These are phyloP conservation scores for Phytophthora tubulina DNA, from an alignment of 352 stramenopile genomes.

Conservation along the genomic window DNA sequence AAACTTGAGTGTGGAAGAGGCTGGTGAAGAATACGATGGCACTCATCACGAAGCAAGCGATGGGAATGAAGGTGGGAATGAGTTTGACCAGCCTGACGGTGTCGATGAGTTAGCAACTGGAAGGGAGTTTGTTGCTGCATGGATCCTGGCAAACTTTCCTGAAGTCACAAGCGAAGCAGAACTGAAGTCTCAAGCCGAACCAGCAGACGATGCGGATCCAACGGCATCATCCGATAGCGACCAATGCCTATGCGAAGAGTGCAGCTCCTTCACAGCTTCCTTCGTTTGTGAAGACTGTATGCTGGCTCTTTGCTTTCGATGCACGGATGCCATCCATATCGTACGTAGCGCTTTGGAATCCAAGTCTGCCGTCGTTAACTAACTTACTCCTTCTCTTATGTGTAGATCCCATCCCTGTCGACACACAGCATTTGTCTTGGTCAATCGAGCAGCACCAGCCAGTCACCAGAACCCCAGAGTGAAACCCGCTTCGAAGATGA, in stretches of 20 bases:
- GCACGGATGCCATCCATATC: conserved; percentile 81
- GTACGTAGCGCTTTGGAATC: conserved; percentile 41
- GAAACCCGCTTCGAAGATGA: conserved; percentile 10
- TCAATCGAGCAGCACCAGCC: background rate
- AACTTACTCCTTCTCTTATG: background rate
- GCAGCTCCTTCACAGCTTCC: conserved; percentile 26
- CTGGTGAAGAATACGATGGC: background rate
- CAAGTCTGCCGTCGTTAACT: background rate
- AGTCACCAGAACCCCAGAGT: background rate
- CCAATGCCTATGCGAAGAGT: conserved; percentile 63
- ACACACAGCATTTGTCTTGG: conserved; percentile 41
- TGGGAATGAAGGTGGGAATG: background rate
- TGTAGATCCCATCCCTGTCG: conserved; percentile 59
- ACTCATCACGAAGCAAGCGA: no score
- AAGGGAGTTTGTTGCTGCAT: conserved; percentile 37
- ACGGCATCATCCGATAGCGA: background rate
- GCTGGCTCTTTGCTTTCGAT: conserved; percentile 64
- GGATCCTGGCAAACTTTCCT: conserved; percentile 54
- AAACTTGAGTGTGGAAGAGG: background rate
- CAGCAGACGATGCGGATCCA: background rate
- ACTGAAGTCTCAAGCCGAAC: conserved; percentile 19
- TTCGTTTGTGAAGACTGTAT: conserved; percentile 62
- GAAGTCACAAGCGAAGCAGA: conserved; percentile 33
- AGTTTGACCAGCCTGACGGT: background rate
- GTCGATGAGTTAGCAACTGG: background rate